Percentiles rank a stretch among this genome's conserved stretches.
Conservation (phyloP, 2,329 filamentous ascomycete species). For the Xenoacremonium recifei region DNA sequence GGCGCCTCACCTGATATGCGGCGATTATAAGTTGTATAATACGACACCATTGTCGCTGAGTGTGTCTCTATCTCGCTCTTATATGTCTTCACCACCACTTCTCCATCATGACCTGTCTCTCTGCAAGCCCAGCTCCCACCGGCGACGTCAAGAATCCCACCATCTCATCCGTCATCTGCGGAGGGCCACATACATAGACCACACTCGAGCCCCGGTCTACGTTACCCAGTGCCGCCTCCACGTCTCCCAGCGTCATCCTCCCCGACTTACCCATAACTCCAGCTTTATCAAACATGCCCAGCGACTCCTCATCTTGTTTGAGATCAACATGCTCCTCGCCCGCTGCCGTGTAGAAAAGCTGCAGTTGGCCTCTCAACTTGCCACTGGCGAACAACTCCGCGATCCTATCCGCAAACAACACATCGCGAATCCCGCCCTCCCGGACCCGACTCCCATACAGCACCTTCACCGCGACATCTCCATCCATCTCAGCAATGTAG, state of each 20-base stretch:
- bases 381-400: conserved; percentile 37
- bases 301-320: neutral
- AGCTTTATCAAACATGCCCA: neutral
- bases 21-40: no score
- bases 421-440: conserved; percentile 25
- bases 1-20: no score
- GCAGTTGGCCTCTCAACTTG: conserved; percentile 39
- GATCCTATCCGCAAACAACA: conserved; percentile 54
- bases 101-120: conserved; percentile 53
- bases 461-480: conserved; percentile 49
- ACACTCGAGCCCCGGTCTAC: conserved; percentile 39
- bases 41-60: no score
- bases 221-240: conserved; percentile 37
- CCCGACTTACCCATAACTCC: conserved; percentile 11
- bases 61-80: neutral
- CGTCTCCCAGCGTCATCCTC: conserved; percentile 43
- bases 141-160: conserved; percentile 44
- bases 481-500: conserved; percentile 45
- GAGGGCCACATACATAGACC: conserved; percentile 68
- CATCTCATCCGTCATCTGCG: conserved; percentile 66
- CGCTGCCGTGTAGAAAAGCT: conserved; percentile 47
- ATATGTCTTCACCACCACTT: conserved; percentile 57
- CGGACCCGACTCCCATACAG: conserved; percentile 58
- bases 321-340: neutral
- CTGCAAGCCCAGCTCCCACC: conserved; percentile 37